Base-by-base conservation (phyloP, 768 basidiomycete species). In the Agaricus subrufescens region DNA sequence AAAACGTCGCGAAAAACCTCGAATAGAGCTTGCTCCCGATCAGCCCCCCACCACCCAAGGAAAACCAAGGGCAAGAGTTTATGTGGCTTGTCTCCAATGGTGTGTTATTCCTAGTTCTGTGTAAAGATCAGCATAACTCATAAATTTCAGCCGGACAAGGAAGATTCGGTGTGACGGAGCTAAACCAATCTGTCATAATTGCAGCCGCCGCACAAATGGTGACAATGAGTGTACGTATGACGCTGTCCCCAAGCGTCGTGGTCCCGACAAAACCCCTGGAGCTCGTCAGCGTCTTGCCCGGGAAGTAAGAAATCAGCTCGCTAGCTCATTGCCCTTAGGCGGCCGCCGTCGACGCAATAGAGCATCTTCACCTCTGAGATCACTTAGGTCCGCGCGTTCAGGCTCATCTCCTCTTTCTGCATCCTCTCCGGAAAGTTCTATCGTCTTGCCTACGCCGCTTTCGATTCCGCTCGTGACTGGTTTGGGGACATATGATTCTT, bases 151-250 rank as follows among this genome's bases (percentile, higher is more conserved):
- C 65, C 89, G 90, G 26, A 80, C 76, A 14, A 80, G 89, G 26
- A 92, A 92, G 65, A 89, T 88, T 60, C 84, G 89, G 4, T 92
- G 90, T 67, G 89, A 91, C 66, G 90, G 90, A 52, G 84, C 85
- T 8, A 89, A 85, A 60, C 90, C 90, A 9, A 63, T 75, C 9
- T 92, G 90, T 64, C 81, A 87, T 63, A 90, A 90, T 63, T 92
- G 89, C 63, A 69, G 72, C 40, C 81, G 80, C 60, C 79, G 86
- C 39, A 57, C 72, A 11, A 75, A 69, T 46, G 69, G 71, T 11
- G 67, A 62, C 61, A 71, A 66, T 44, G 76, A 79, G 46, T 92
- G 90, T 65, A 66, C 72, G 50, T 92, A 91, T 61, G 90, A 92
- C 61, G 55, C 79, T 12, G 69, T 81, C 4, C 90, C 90, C 23